Base-by-base conservation (phyloP, 306 rosid genomes). In the Canavalia ensiformis region DNA sequence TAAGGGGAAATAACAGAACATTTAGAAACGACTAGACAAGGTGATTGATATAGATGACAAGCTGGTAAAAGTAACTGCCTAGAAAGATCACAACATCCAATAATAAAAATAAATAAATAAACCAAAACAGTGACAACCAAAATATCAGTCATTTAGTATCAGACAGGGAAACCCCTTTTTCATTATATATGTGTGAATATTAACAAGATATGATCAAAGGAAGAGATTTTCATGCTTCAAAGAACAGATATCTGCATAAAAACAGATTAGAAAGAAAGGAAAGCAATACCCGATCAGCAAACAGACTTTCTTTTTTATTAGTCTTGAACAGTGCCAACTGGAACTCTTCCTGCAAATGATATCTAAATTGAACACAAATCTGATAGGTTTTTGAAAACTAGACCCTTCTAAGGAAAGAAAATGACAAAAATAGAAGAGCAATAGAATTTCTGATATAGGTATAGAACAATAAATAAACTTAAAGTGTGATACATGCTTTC, bases 291-390 rank as follows among this genome's bases (percentile, higher is more conserved):
- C 99, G 90, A 83, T 96, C 99, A 52, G 97, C 98, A 59, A 96
- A 96, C 73, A 96, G 66, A 83, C 99, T 96, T 86, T 96, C 99
- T 84, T 96, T 96, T 85, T 96, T 96, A 80, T 93, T 96, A 34
- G 99, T 96, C 93, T 93, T 96, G 89, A 96, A 96, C 66, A 96
- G 76, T 1, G 98, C 99, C 86, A 96, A 87, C 84, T 96, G 99
- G 84, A 96, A 96, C 84, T 96, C 99, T 85, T 93, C 99, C 98
- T 96, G 87, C 76, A 85, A 80, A 85, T 39, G 81, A 60, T 34
- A 68, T 68, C 51, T 6, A 68, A 29, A 41, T 41, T 68, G 75
- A 75, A 44, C 67, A 51, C 67, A 76, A 77, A 68, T 66, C 80
- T 58, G 12, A 47, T 46, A 46, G 63, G 64, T 4, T 5, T 74